Base-by-base conservation (phyloP, 352 stramenopile genomes). In the Phytophthora megakarya region DNA sequence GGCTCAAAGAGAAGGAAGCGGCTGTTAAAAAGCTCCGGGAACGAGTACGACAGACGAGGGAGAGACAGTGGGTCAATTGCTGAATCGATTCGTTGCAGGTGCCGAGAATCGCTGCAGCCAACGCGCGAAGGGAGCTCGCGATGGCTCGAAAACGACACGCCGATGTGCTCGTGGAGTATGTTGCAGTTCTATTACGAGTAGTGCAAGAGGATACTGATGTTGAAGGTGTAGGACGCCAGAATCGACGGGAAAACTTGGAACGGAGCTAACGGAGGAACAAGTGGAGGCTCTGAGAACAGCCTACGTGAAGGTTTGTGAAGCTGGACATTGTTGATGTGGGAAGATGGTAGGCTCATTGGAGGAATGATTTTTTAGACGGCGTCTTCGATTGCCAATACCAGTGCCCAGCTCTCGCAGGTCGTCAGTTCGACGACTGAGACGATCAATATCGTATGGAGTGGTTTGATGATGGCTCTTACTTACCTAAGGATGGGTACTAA, bases 351-450 rank as follows among this genome's bases (percentile, higher is more conserved):
- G 9, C 7, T 51, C 15, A 42, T 30, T 43, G 42, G 12, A 61
- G n/a, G 32, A 10, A 3, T 15, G 11, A 13, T 38, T 33, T 35
- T 55, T 22, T 33, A 91, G 83, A 86, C 80, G 33, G 67, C 83
- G 23, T 80, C 73, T 60, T 82, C 69, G 19, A 87, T 92, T 48
- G 79, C 70, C 2, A 76, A 50, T 23, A 79, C 80, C 3, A 86
- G 69, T 22, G 68, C 72, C 5, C 88, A 87, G 52, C 55, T 92
- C 16, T 76, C 77, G 19, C 78, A 85, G 46, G 68, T 78, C 4
- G 71, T 87, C 50, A 82, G 63, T 23, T 71, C 89, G 46, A 90
- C 83, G 16, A 84, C 61, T 12, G 83, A 89, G 65, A 89, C 83
- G 18, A 87, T 92, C 50, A 74, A 68, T 35, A 82, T 92, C 61